phyloP scores from a whole-genome alignment of 2,329 filamentous ascomycete genomes.

The Coleophoma eucalyptorum region DNA sequence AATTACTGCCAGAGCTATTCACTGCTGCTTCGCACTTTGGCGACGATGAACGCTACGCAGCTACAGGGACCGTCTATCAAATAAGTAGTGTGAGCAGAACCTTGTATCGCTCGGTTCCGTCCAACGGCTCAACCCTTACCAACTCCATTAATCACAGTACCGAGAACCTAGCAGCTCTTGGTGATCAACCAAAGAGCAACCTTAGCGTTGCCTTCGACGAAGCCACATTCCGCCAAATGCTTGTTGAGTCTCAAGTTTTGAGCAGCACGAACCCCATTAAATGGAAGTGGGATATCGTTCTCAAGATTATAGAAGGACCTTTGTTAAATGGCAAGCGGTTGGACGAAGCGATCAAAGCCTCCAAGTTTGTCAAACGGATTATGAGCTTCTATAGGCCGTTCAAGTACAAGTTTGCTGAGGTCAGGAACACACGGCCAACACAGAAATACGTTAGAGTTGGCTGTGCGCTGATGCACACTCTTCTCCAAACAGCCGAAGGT shows the following conservation, averaged over 20 bases:
- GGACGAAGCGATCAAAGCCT: slow-evolving; percentile 90
- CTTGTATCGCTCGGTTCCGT: slow-evolving; percentile 71
- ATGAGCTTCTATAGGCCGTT: slow-evolving; percentile 96
- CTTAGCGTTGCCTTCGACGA: slow-evolving; percentile 52
- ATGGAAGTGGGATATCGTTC: slow-evolving; percentile 96
- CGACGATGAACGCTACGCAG: slow-evolving; percentile 70
- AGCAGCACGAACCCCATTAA: slow-evolving; percentile 88
- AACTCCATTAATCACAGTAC: slow-evolving; percentile 29
- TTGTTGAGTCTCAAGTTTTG: slow-evolving; percentile 79
- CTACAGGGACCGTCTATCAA: slow-evolving; percentile 91
- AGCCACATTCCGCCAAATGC: slow-evolving; percentile 58
- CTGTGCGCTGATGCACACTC: slow-evolving; percentile 80
- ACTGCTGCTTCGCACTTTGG: slow-evolving; percentile 69
- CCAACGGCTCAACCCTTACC: slow-evolving; percentile 22
- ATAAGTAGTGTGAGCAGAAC: slow-evolving; percentile 97
- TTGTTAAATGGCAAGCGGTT: slow-evolving; percentile 86
- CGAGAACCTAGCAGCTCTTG: slow-evolving; percentile 45
- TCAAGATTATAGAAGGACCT: slow-evolving; percentile 88
- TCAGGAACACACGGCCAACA: slow-evolving; percentile 86
- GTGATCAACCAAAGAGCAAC: slow-evolving; percentile 52
- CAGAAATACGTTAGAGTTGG: slow-evolving; percentile 91
- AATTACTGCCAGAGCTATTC: slow-evolving; percentile 84
- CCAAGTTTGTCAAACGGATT: slow-evolving; percentile 93
- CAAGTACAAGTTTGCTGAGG: slow-evolving; percentile 90
- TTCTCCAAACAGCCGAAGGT: slow-evolving; percentile 83